These are phyloP conservation scores for Boletus coccyginus DNA, from an alignment of 768 basidiomycete species.

Conservation along the genomic window DNA sequence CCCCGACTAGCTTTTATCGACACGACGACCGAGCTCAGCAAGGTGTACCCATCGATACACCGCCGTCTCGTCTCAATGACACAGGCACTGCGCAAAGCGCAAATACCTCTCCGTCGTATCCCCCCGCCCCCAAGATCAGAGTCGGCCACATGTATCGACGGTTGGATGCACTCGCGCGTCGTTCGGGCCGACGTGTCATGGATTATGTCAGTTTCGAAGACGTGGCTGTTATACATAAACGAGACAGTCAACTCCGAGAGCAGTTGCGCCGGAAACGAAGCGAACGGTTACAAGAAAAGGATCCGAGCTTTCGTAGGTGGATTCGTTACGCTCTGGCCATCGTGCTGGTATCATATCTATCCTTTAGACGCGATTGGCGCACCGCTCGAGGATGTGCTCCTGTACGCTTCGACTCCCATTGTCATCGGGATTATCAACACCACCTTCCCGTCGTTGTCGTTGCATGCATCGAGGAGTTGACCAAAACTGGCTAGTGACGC, in stretches of 20 bases:
- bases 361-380: constrained; percentile 36
- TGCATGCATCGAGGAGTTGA: constrained; percentile 45
- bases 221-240: constrained; percentile 13
- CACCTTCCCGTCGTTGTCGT: constrained; percentile 39
- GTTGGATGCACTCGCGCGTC: constrained; percentile 25
- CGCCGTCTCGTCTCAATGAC: not conserved
- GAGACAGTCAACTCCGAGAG: constrained; percentile 23
- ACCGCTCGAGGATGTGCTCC: constrained; percentile 33
- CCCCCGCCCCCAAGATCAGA: constrained; percentile 18
- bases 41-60: not conserved
- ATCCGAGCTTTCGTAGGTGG: constrained; percentile 27
- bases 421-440: constrained; percentile 38
- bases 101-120: constrained; percentile 1
- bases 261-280: constrained; percentile 20
- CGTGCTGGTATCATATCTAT: not conserved
- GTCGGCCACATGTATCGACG: constrained; percentile 24
- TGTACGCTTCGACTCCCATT: constrained; percentile 32
- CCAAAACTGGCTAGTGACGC: constrained; percentile 37
- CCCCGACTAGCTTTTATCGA: constrained; percentile 6
- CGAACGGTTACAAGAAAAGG: constrained; percentile 19
- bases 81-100: not conserved
- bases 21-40: constrained; percentile 6
- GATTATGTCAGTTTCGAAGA: constrained; percentile 28
- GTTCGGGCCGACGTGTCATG: constrained; percentile 21
- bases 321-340: not conserved